These are phyloP conservation scores for Syzygium malaccense DNA, from an alignment of 441 rosid genomes.

Conservation along the genomic window DNA sequence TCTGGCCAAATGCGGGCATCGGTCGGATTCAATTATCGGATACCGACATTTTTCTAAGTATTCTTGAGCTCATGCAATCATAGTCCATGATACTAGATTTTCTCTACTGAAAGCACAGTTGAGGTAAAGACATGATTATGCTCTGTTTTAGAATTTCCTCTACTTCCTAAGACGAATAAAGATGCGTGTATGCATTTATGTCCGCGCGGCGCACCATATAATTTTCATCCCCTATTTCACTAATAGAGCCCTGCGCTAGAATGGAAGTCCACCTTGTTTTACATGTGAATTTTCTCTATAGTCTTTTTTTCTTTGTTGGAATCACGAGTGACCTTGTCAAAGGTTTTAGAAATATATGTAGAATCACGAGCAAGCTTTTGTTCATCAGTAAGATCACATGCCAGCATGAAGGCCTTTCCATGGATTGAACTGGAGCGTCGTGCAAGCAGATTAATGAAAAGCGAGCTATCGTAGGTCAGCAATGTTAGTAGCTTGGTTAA, in stretches of 20 bases:
- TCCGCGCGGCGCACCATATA: not conserved
- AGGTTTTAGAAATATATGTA: not conserved
- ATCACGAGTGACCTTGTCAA: not conserved
- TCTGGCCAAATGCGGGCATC: not conserved
- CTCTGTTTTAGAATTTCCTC: not conserved
- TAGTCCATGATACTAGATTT: not conserved
- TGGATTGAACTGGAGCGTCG: not conserved
- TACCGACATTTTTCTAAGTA: not conserved
- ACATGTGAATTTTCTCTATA: not conserved
- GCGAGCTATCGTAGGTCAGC: no score
- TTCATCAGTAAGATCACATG: not conserved
- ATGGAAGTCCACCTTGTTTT: not conserved
- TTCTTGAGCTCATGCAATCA: not conserved
- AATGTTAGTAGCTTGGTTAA: not conserved
- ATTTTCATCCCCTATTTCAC: not conserved
- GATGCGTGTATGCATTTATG: not conserved
- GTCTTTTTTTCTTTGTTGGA: not conserved
- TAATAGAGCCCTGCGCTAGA: not conserved
- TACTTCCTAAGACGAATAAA: not conserved
- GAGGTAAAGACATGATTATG: not conserved
- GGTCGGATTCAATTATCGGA: not conserved
- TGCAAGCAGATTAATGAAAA: not conserved
- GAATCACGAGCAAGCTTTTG: not conserved
- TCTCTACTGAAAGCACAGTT: not conserved
- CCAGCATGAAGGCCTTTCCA: not conserved